These are phyloP conservation scores for Trichosporon ovoides DNA, from an alignment of 1,284 basidiomycete genomes.

Conservation along the genomic window DNA sequence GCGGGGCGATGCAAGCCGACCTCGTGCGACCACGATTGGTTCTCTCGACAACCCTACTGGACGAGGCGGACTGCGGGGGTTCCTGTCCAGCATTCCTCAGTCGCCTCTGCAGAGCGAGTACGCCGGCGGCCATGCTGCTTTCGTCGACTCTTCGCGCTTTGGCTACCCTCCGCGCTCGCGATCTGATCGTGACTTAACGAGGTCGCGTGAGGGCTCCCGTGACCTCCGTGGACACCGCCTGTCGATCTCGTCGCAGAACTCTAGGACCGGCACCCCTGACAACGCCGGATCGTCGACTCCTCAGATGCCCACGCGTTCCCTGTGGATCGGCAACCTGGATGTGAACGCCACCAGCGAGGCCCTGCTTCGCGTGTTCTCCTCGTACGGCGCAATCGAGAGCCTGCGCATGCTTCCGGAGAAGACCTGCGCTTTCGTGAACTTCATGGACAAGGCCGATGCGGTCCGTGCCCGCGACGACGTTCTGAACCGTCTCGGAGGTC, in stretches of 20 bases:
- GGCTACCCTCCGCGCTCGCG: slow-evolving; percentile 32
- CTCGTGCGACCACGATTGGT: slow-evolving; percentile 85
- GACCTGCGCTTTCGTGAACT: slow-evolving; percentile 99
- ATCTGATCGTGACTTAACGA: slow-evolving; percentile 31
- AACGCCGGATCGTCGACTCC: slow-evolving; percentile 40
- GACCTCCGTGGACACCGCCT: slow-evolving; percentile 31
- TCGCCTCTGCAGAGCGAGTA: slow-evolving; percentile 34
- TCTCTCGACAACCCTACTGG: slow-evolving; percentile 65
- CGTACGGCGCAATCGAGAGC: slow-evolving; percentile 94
- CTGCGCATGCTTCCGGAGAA: slow-evolving; percentile 91
- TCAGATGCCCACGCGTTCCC: slow-evolving; percentile 85
- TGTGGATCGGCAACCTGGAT: slow-evolving; percentile 98
- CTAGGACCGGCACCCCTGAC: slow-evolving; percentile 42
- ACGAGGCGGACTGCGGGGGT: slow-evolving; percentile 48
- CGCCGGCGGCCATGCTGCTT: slow-evolving; percentile 1
- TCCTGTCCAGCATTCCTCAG: slow-evolving; percentile 51
- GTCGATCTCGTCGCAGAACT: slow-evolving; percentile 39
- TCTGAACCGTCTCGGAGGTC: slow-evolving; percentile 84
- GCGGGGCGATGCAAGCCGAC: slow-evolving; percentile 54
- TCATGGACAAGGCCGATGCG: slow-evolving; percentile 91
- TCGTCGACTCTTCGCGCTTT: slow-evolving; percentile 15
- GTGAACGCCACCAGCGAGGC: slow-evolving; percentile 88
- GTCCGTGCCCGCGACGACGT: slow-evolving; percentile 95
- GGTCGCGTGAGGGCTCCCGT: slow-evolving; percentile 31
- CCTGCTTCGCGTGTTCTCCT: slow-evolving; percentile 87